Percentiles rank a stretch among this genome's conserved stretches.
Evolutionary conservation across 345 rosid genomes (phyloP).

Genomic region (Eucalyptus polyanthemos): DNA sequence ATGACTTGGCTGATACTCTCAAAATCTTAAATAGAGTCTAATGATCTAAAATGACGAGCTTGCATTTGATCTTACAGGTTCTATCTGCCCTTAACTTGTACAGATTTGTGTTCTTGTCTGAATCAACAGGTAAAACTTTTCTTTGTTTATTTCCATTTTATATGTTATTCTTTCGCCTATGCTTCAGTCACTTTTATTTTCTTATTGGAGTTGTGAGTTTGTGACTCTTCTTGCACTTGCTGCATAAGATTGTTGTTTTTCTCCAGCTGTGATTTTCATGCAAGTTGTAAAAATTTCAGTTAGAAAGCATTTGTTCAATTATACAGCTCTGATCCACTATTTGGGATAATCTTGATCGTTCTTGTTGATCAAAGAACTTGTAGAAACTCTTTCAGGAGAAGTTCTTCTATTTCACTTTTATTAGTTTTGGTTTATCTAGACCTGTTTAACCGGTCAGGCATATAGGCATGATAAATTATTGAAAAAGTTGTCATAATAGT

Average conservation of each 20-base stretch:
- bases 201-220: background rate
- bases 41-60: background rate
- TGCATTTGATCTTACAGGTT: conserved; percentile 35
- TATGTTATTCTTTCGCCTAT: background rate
- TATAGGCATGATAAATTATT: background rate
- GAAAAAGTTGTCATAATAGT: background rate
- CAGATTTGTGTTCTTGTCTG: conserved; percentile 53
- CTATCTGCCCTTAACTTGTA: conserved; percentile 79
- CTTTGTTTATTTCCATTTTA: background rate
- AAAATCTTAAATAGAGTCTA: background rate
- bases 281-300: background rate
- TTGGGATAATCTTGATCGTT: background rate
- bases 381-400: background rate
- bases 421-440: background rate
- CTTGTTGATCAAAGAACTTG: background rate
- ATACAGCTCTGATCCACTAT: background rate
- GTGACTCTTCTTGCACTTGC: background rate
- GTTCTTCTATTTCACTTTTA: background rate
- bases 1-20: background rate
- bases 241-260: background rate
- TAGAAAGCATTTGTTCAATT: background rate
- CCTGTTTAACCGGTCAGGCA: background rate
- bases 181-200: background rate
- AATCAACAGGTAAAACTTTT: conserved; percentile 44
- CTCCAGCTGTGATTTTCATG: background rate